phyloP scores from a whole-genome alignment of 2,329 filamentous ascomycete species.

The Hirsutella thompsonii region DNA sequence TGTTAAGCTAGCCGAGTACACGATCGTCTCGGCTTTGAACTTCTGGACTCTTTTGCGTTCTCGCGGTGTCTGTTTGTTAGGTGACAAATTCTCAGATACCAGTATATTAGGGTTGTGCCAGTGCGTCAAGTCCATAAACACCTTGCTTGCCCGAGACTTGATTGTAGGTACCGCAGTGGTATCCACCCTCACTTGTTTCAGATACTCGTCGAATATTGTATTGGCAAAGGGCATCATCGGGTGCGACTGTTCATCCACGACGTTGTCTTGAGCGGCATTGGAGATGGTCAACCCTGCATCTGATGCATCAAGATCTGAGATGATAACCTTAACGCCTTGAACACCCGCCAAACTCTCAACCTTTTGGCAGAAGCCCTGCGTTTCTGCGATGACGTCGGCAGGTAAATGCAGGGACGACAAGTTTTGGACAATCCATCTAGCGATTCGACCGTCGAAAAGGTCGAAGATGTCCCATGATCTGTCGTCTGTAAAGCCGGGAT shows the following conservation, averaged over 20 bases:
- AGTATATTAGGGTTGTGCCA: conserved; percentile 50
- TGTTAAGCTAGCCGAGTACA: conserved; percentile 58
- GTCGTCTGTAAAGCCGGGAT: conserved; percentile 1
- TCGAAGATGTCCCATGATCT: conserved; percentile 17
- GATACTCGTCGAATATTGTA: too few relatives aligned
- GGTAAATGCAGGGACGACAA: conserved; percentile 2
- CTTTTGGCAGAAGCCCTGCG: not conserved
- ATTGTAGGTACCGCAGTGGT: too few relatives aligned
- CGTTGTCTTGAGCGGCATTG: too few relatives aligned
- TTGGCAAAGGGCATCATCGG: too few relatives aligned
- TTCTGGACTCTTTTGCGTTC: conserved; percentile 47
- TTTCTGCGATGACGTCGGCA: not conserved
- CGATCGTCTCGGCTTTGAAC: conserved; percentile 53
- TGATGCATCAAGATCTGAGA: too few relatives aligned
- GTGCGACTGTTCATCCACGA: too few relatives aligned
- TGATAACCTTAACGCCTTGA: too few relatives aligned
- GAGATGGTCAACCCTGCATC: too few relatives aligned
- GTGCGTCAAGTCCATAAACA: conserved; percentile 38
- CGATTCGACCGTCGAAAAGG: conserved; percentile 18
- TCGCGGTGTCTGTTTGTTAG: too few relatives aligned
- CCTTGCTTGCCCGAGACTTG: too few relatives aligned
- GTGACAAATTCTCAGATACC: too few relatives aligned
- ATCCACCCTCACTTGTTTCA: too few relatives aligned
- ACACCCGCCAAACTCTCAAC: not conserved
- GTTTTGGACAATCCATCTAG: conserved; percentile 9